Percentiles rank a stretch among this genome's conserved stretches.
phyloP scores from a whole-genome alignment of 2,329 filamentous ascomycete species.

The Talaromyces atroroseus region DNA sequence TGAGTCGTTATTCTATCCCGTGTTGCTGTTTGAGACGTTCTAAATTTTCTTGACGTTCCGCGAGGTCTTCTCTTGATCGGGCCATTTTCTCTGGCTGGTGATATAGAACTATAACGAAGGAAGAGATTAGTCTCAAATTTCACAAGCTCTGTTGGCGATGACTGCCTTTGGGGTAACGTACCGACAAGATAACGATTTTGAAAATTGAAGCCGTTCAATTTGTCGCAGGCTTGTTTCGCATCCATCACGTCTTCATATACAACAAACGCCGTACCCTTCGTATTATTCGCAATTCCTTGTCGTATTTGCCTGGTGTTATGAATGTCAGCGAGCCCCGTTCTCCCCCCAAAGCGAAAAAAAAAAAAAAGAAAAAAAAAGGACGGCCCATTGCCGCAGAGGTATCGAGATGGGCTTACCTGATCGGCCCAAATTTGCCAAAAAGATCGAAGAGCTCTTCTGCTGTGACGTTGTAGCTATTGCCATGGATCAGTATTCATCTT shows the following conservation, averaged over 20 bases:
- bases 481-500: background rate
- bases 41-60: constrained; percentile 91
- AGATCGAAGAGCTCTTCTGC: constrained; percentile 97
- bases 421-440: constrained; percentile 94
- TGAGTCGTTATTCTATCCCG: constrained; percentile 82
- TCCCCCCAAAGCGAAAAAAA: no score
- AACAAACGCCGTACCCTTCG: constrained; percentile 97
- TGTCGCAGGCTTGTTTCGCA: constrained; percentile 97
- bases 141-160: background rate
- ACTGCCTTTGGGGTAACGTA: constrained; percentile 46
- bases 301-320: constrained; percentile 73
- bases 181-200: constrained; percentile 98
- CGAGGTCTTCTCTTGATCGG: constrained; percentile 88
- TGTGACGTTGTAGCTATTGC: constrained; percentile 88
- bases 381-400: background rate
- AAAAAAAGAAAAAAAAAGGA: background rate
- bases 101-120: constrained; percentile 53
- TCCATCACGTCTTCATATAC: constrained; percentile 99
- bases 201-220: constrained; percentile 99
- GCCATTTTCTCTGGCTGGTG: constrained; percentile 74
- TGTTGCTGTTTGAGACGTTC: constrained; percentile 97
- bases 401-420: constrained; percentile 62
- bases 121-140: background rate
- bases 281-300: constrained; percentile 93
- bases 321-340: constrained; percentile 17